Conservation (phyloP, 2,329 filamentous ascomycete genomes). For the Tolypocladium cylindrosporum region DNA sequence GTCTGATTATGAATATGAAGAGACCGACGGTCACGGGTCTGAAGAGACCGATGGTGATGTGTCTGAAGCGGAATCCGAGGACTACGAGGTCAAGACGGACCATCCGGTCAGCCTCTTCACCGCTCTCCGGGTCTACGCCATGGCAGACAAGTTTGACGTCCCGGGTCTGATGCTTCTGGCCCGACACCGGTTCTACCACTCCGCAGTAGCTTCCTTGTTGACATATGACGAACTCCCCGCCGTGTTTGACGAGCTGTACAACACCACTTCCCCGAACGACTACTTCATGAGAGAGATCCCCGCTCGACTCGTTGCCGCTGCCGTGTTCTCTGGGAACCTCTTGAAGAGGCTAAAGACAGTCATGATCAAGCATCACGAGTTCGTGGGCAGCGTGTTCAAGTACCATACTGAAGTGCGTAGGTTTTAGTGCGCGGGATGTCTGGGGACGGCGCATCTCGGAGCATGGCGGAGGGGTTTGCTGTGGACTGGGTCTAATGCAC, state of each 20-base stretch:
- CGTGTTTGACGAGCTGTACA: slow-evolving; percentile 15
- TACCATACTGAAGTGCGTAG: not conserved
- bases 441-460: no score
- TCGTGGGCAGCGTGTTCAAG: slow-evolving; percentile 8
- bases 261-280: slow-evolving; percentile 8
- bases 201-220: slow-evolving; percentile 6
- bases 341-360: slow-evolving; percentile 6
- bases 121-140: slow-evolving; percentile 18
- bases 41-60: no score
- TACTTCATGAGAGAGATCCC: slow-evolving; percentile 10
- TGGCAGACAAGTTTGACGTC: slow-evolving; percentile 26
- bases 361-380: slow-evolving; percentile 12
- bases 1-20: no score
- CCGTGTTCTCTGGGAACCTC: not conserved
- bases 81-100: not conserved
- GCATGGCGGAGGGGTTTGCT: no score
- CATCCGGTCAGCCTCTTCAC: slow-evolving; percentile 4
- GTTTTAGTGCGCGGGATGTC: no score
- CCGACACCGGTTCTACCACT: slow-evolving; percentile 17
- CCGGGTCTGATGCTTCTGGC: slow-evolving; percentile 18
- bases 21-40: no score
- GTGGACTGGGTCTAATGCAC: no score
- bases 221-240: slow-evolving; percentile 9
- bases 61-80: not conserved
- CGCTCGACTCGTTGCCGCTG: slow-evolving; percentile 7